Base-by-base conservation (phyloP, 331 rosid species). In the Prunus yedoensis region DNA sequence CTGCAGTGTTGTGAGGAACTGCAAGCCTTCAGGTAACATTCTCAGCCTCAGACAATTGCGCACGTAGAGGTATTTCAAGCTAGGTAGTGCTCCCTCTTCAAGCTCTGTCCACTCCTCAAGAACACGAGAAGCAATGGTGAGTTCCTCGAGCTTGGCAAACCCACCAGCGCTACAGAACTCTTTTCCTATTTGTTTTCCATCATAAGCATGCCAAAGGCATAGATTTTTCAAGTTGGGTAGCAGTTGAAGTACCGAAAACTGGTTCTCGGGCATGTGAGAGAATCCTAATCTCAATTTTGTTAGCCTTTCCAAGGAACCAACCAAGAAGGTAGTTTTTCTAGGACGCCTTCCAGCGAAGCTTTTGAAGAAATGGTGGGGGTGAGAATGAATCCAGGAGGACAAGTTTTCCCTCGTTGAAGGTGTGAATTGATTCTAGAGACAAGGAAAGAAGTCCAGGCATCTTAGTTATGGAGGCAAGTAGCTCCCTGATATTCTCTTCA, bases 21-120 rank as follows among this genome's bases (percentile, higher is more conserved):
- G 78, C 74, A 71, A 23, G 15, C 74, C 81, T 65, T 81, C 70
- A 0, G 71, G 75, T 32, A 72, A 50, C 56, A 38, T 75, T 35
- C 5, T 57, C 68, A 75, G 50, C 53, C 18, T 5, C 49, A 15
- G n/a, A 43, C 79, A 74, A 66, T 32, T 74, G 54, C 66, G 80
- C 15, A 75, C 10, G 28, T 4, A 17, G 49, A 80, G 74, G 58
- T 30, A 45, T 50, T 75, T 54, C 74, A 75, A 56, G 74, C 80
- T 80, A 21, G 70, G 77, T 21, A 75, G 61, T 75, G 77, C 73
- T 17, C 80, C 80, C 66, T 70, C 80, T 70, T 80, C 84, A 53
- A 80, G 45, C 18, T 75, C 57, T 17, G 69, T 75, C 84, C 77
- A 75, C 54, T 80, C 74, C 77, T 76, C 78, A 4, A 65, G 81